Evolutionary conservation across 768 basidiomycete genomes (phyloP).

Genomic region (Cystobasidiopsis lactophilus): DNA sequence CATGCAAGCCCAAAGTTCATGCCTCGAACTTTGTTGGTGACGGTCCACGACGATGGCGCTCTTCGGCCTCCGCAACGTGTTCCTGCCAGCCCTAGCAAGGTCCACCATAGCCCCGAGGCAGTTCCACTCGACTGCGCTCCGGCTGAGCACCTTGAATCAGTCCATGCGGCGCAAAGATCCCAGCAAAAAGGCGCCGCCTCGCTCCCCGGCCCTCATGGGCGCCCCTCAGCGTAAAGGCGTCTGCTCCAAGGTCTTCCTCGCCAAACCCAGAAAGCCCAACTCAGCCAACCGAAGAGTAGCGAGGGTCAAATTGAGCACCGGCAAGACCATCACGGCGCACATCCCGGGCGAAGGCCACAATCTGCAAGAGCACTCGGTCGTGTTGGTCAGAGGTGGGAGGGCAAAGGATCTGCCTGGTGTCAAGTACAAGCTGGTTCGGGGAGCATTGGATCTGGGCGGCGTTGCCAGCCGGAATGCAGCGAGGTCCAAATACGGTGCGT

Average conservation of each 20-base stretch:
- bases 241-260: slow-evolving; percentile 46
- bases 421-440: slow-evolving; percentile 89
- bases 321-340: slow-evolving; percentile 74
- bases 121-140: slow-evolving; percentile 13
- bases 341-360: slow-evolving; percentile 96
- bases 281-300: slow-evolving; percentile 96
- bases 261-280: slow-evolving; percentile 91
- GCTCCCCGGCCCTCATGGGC: slow-evolving; percentile 51
- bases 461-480: slow-evolving; percentile 50
- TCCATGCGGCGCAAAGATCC: slow-evolving; percentile 40
- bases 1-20: no score
- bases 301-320: slow-evolving; percentile 71
- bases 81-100: no score
- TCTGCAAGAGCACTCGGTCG: slow-evolving; percentile 89
- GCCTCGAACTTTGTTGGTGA: no score
- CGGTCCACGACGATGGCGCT: no score
- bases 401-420: slow-evolving; percentile 97
- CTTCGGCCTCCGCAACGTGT: no score
- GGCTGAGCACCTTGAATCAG: slow-evolving; percentile 55
- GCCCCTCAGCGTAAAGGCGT: slow-evolving; percentile 83
- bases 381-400: slow-evolving; percentile 79
- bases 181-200: slow-evolving; percentile 36
- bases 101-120: no score
- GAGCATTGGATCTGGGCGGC: slow-evolving; percentile 71
- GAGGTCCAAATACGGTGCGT: neutral